Evolutionary conservation across 2,329 filamentous ascomycete genomes (phyloP), one percentile per base, ranked within the genome.

Genomic region (Arthrobotrys entomopaga): DNA sequence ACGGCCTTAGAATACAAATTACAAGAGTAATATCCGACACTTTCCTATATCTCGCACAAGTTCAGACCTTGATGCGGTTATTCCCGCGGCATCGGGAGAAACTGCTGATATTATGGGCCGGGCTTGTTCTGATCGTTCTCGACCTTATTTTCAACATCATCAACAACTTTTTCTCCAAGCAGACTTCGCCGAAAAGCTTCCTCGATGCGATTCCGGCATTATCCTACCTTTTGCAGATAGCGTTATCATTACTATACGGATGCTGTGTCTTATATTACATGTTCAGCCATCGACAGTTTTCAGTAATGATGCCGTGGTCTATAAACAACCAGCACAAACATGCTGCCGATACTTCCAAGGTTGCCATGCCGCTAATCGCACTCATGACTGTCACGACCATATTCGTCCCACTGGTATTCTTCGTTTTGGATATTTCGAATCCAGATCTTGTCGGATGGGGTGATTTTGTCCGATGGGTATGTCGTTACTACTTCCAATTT

Each of bases 61-160:
- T 96, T 0, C 95, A 99, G 83, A 99, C 95, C 0, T 83, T 99
- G 69, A 98, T 98, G 78, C 90, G 95, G 61, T 85, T 99, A 0
- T 99, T 99, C 78, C 95, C 95, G 6, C 91, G 95, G 38, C 94
- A 98, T 80, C 91, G 96, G 79, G 95, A 99, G 82, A 98, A 98
- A 83, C 89, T 98, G 60, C 91, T 98, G 77, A 99, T 99, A 83
- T 98, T 98, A 83, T 99, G 94, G 94, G 92, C 94, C 15, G 95
- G 94, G 0, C 97, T 98, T 80, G 93, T 91, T 2, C 87, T 99
- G 67, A 97, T 99, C 79, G 87, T 92, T 0, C 86, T 97, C 72
- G 94, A 98, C 80, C 89, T 94, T 49, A 88, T 93, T 10, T 99
- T 99, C 81, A 93, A 91, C 79, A 92, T 91, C 54, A 86, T 98